Conservation (phyloP, 352 stramenopile genomes). For the Globisporangium splendens region DNA sequence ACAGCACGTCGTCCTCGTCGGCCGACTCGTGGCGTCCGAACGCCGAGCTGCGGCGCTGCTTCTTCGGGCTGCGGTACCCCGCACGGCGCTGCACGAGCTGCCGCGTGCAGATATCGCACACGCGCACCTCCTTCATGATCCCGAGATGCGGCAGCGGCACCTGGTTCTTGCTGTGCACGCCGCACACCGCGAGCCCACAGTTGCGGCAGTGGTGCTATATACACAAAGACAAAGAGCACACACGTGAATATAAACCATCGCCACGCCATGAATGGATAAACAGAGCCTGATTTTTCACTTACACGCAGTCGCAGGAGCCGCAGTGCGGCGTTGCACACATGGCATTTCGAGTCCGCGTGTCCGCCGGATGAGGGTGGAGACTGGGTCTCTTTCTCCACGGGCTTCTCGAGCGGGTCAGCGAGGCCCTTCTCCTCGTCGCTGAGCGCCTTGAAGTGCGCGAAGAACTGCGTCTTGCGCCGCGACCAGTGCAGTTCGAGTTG, state of each 20-base stretch:
- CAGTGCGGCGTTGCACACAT: constrained; percentile 59
- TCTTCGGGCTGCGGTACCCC: constrained; percentile 50
- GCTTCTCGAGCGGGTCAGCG: background rate
- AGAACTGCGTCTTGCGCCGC: constrained; percentile 42
- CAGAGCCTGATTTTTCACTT: constrained; percentile 17
- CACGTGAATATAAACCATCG: background rate
- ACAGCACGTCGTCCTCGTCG: constrained; percentile 28
- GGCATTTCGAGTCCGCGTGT: constrained; percentile 46
- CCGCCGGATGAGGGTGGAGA: constrained; percentile 13
- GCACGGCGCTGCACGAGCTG: constrained; percentile 64
- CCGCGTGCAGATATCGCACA: constrained; percentile 72
- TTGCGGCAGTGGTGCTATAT: constrained; percentile 63
- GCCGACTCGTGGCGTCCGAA: constrained; percentile 13
- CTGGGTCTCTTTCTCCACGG: constrained; percentile 3
- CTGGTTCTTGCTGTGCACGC: constrained; percentile 77
- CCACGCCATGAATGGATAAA: no score
- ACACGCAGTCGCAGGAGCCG: constrained; percentile 49
- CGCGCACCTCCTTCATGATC: constrained; percentile 71
- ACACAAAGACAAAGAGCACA: background rate
- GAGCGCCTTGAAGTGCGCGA: constrained; percentile 42
- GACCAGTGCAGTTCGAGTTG: constrained; percentile 29
- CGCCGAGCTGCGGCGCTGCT: constrained; percentile 19
- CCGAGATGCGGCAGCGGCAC: constrained; percentile 67
- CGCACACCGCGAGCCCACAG: constrained; percentile 57
- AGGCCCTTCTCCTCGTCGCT: constrained; percentile 13